These are phyloP conservation scores for Paramecium pentaurelia DNA, from an alignment of 73 alveolate genomes.

Conservation along the genomic window DNA sequence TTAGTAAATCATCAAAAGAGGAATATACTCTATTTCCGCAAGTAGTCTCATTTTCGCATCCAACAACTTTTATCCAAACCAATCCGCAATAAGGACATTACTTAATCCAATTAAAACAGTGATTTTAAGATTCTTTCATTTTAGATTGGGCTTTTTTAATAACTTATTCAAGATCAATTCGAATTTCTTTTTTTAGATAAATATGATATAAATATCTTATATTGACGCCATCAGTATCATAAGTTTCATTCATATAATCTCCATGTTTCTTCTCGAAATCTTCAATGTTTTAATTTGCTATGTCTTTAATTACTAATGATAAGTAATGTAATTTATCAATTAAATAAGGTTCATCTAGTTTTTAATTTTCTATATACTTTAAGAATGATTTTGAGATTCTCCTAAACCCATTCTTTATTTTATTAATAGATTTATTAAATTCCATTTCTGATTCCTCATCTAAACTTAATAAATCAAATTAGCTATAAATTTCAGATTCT, in stretches of 20 bases:
- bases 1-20: not conserved
- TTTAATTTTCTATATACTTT: not conserved
- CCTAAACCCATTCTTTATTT: not conserved
- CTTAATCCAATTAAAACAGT: not conserved
- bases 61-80: not conserved
- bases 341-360: not conserved
- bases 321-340: not conserved
- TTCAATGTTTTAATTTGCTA: constrained; percentile 31
- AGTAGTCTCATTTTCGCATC: not conserved
- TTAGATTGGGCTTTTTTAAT: not conserved
- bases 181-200: not conserved
- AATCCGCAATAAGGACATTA: not conserved
- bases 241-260: not conserved
- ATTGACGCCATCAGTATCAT: not conserved
- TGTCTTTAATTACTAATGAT: not conserved
- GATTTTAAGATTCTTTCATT: not conserved
- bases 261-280: not conserved
- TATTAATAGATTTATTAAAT: not conserved
- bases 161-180: not conserved
- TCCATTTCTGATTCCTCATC: not conserved
- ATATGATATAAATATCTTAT: not conserved
- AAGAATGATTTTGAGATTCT: not conserved
- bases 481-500: not conserved
- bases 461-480: not conserved
- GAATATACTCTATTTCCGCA: not conserved